Percentiles rank a stretch among this genome's conserved stretches.
These are phyloP conservation scores for Zychaea mexicana DNA, from an alignment of 371 early-diverging fungal species.

Conservation along the genomic window DNA sequence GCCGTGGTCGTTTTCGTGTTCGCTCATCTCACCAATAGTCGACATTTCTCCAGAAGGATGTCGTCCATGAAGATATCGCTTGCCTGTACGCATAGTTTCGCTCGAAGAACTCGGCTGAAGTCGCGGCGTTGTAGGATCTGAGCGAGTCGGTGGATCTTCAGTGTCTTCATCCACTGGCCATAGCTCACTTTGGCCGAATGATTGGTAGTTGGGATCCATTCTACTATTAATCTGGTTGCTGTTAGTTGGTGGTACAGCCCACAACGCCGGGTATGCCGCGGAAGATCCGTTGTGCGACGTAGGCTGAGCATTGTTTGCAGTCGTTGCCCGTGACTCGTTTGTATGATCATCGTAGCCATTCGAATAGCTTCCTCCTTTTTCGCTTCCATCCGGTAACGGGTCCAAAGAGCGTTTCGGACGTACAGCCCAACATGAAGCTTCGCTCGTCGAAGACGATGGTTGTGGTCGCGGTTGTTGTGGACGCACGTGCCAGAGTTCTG, in stretches of 20 bases:
- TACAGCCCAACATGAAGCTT: not conserved
- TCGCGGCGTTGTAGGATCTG: not conserved
- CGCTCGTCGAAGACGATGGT: not conserved
- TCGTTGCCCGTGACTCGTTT: not conserved
- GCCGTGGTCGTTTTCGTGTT: not conserved
- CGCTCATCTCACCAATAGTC: not conserved
- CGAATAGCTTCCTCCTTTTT: not conserved
- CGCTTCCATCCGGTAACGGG: not conserved
- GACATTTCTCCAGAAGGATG: conserved; percentile 12
- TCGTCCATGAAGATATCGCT: conserved; percentile 7
- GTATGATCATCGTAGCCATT: not conserved
- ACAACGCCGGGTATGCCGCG: not conserved
- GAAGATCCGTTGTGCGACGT: not conserved
- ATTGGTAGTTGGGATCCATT: not conserved
- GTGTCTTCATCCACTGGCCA: conserved; percentile 17
- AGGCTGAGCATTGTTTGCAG: not conserved
- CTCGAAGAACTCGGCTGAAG: not conserved
- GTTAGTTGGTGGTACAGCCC: conserved; percentile 16
- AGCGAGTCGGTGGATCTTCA: not conserved
- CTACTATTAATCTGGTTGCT: not conserved
- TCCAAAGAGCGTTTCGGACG: conserved; percentile 1
- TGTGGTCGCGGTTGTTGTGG: conserved; percentile 3
- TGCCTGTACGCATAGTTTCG: not conserved
- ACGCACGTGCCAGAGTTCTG: conserved; percentile 5
- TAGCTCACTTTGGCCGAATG: not conserved